Percentiles rank a stretch among this genome's conserved stretches.
Conservation (phyloP, 2,329 filamentous ascomycete species). For the Ascochyta fabae region DNA sequence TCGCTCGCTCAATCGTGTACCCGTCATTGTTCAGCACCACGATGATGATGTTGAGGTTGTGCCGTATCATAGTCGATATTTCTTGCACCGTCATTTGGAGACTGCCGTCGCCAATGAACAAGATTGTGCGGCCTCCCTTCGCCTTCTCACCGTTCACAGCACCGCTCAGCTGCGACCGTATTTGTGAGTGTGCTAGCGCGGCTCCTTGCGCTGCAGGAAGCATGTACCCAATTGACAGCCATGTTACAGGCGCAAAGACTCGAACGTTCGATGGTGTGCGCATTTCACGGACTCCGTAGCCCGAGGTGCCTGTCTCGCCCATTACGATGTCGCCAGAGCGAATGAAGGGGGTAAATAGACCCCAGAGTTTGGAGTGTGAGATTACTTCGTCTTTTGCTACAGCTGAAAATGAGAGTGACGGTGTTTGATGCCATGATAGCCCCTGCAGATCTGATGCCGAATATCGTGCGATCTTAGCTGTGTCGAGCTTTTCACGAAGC, state of each 20-base stretch:
- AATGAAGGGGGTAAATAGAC: constrained; percentile 56
- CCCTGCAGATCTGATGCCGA: neutral
- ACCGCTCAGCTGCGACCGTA: constrained; percentile 14
- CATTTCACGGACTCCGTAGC: constrained; percentile 21
- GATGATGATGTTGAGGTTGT: constrained; percentile 41
- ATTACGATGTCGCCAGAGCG: constrained; percentile 62
- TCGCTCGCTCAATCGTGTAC: constrained; percentile 51
- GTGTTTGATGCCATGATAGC: constrained; percentile 3
- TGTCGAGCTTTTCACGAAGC: constrained; percentile 4
- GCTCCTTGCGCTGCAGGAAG: constrained; percentile 64
- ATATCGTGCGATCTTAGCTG: constrained; percentile 1
- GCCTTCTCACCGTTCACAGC: neutral
- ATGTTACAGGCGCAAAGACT: constrained; percentile 20
- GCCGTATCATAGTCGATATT: constrained; percentile 47
- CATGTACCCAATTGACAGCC: constrained; percentile 64
- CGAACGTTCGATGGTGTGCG: constrained; percentile 18
- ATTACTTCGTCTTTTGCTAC: constrained; percentile 40
- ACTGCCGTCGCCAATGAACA: constrained; percentile 48
- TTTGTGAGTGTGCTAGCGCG: constrained; percentile 46
- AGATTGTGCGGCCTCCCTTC: constrained; percentile 36
- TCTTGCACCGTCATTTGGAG: constrained; percentile 50
- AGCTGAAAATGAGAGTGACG: neutral
- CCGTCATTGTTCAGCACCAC: constrained; percentile 49
- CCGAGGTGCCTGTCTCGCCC: constrained; percentile 63
- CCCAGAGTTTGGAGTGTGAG: constrained; percentile 59